Base-by-base conservation (phyloP, 352 stramenopile genomes). In the Achlya hypogyna region DNA sequence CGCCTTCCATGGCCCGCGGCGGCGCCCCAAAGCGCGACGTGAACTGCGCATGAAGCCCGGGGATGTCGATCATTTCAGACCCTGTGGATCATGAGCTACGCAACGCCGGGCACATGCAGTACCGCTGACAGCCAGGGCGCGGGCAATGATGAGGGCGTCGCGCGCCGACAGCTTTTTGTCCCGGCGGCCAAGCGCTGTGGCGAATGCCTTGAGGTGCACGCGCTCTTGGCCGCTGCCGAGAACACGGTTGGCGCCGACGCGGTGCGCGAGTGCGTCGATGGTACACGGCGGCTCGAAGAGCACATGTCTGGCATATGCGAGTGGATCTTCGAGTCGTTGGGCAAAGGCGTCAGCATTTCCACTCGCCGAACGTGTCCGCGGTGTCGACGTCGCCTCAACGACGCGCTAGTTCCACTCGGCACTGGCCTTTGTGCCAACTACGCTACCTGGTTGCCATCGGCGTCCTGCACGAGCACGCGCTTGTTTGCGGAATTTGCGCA, bases 191-290 rank as follows among this genome's bases (percentile, higher is more conserved):
- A 89, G 47, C 10, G 72, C 70, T 25, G 79, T 73, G 0, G 71
- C 75, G 34, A 89, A 87, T 0, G 76, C 78, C 25, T 78, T 79
- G 18, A 70, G 54, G 49, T 89, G 82, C 73, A 89, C 82, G 0
- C 70, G 73, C 47, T 89, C 81, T 63, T 85, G 78, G 5, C 77
- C 76, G 62, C 87, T 79, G 23, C 78, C 78, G 60, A 81, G 74
- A 0, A 89, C 68, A 1, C 79, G 75, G 34, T 89, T 88, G 0
- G 78, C 81, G 0, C 79, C 73, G 2, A 89, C 59, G 10, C 73
- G 72, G 2, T 74, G 74, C 34, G 75, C 77, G 52, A 89, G 69
- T 45, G 77, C 76, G 52, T 87, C 78, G 16, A 81, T 14, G 3
- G 74, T 75, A 63, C 49, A 69, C 23, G 51, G 47, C 20, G 63